phyloP scores from a whole-genome alignment of 2,329 filamentous ascomycete genomes.

The Aureobasidium lini region DNA sequence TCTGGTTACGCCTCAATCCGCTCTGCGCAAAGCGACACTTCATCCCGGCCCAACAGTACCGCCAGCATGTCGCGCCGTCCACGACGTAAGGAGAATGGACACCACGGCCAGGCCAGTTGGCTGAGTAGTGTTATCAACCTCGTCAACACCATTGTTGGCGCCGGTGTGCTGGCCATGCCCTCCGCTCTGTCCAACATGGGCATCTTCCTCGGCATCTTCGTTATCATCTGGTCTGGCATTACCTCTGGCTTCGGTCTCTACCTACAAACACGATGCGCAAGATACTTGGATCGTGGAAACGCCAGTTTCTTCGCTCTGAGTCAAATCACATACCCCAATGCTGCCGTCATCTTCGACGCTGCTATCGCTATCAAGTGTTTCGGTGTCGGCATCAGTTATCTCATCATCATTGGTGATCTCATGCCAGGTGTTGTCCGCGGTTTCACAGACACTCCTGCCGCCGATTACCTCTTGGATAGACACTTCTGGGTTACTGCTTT shows the following conservation, averaged over 20 bases:
- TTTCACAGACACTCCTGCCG: slow-evolving; percentile 55
- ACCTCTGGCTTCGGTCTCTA: slow-evolving; percentile 91
- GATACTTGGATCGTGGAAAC: slow-evolving; percentile 82
- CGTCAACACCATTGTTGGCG: slow-evolving; percentile 93
- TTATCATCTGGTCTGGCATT: slow-evolving; percentile 86
- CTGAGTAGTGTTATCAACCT: slow-evolving; percentile 89
- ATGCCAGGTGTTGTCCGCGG: slow-evolving; percentile 92
- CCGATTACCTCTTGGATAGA: slow-evolving; percentile 74
- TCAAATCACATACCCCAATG: slow-evolving; percentile 93
- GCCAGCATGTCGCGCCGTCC: slow-evolving; percentile 42
- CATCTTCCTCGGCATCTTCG: slow-evolving; percentile 70
- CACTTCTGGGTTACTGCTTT: slow-evolving; percentile 98
- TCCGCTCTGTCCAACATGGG: slow-evolving; percentile 93
- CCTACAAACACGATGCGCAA: slow-evolving; percentile 84
- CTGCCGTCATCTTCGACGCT: slow-evolving; percentile 87
- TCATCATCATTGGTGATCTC: slow-evolving; percentile 96
- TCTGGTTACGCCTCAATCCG: slow-evolving; percentile 41
- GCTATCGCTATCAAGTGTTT: slow-evolving; percentile 98
- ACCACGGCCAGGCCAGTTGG: slow-evolving; percentile 72
- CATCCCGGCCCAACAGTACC: slow-evolving; percentile 33
- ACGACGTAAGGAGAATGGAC: slow-evolving; percentile 60
- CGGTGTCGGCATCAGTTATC: slow-evolving; percentile 90
- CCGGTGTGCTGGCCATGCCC: slow-evolving; percentile 93
- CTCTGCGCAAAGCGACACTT: slow-evolving; percentile 29
- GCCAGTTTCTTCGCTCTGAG: slow-evolving; percentile 95